Evolutionary conservation across 805 yeast genomes (phyloP).

Genomic region (Candida ponderosae): DNA sequence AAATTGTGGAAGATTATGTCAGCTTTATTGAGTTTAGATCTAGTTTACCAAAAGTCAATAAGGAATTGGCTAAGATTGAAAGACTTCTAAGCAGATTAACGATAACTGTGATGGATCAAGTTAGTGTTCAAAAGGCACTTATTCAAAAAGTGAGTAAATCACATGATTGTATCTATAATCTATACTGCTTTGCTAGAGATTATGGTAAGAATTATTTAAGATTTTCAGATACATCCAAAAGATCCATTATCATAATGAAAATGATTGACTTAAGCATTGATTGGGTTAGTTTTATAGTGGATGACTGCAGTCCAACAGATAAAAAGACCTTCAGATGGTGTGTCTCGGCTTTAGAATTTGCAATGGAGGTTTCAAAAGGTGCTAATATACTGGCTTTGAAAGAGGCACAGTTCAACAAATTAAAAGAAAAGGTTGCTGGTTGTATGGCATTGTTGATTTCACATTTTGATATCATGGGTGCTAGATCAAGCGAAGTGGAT

Average conservation of each 20-base stretch:
- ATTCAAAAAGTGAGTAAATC: slow-evolving; percentile 55
- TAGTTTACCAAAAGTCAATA: slow-evolving; percentile 65
- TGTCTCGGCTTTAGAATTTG: slow-evolving; percentile 90
- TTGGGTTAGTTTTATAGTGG: slow-evolving; percentile 90
- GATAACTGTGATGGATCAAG: slow-evolving; percentile 54
- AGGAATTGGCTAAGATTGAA: slow-evolving; percentile 59
- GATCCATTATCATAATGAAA: slow-evolving; percentile 61
- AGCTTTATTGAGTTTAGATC: slow-evolving; percentile 57
- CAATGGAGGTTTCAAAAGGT: slow-evolving; percentile 90
- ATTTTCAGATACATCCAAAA: slow-evolving; percentile 53
- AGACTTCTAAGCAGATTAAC: slow-evolving; percentile 63
- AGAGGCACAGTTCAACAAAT: slow-evolving; percentile 62
- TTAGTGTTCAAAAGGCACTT: slow-evolving; percentile 38
- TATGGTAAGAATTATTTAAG: slow-evolving; percentile 66
- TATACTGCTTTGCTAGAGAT: slow-evolving; percentile 74
- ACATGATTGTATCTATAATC: slow-evolving; percentile 69
- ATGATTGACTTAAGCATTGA: slow-evolving; percentile 72
- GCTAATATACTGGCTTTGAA: slow-evolving; percentile 76
- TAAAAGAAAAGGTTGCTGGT: slow-evolving; percentile 82
- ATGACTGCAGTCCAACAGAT: slow-evolving; percentile 91
- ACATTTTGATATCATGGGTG: slow-evolving; percentile 98
- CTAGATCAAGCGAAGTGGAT: slow-evolving; percentile 62
- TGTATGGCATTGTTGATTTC: slow-evolving; percentile 91
- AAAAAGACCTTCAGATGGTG: slow-evolving; percentile 92
- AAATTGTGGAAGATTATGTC: slow-evolving; percentile 47